Conservation (phyloP, 805 yeast genomes). For the Barnettozyma wickerhamii region DNA sequence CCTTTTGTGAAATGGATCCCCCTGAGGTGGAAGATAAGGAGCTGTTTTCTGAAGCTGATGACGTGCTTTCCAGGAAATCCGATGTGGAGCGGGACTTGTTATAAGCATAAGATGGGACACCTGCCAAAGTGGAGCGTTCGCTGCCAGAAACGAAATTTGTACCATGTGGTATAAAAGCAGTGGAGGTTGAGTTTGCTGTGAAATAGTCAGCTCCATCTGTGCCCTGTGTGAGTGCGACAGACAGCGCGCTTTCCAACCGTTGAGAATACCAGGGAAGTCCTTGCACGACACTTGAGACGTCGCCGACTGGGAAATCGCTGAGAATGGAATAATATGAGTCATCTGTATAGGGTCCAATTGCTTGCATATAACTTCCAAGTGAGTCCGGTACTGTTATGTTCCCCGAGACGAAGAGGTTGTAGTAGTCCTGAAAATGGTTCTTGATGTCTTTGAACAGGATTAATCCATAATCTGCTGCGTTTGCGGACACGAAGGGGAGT, state of each 20-base stretch:
- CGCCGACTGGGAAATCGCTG: slow-evolving; percentile 15
- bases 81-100: slow-evolving; percentile 4
- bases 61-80: too few relatives aligned
- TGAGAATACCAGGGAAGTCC: slow-evolving; percentile 27
- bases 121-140: background rate
- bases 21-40: too few relatives aligned
- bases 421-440: background rate
- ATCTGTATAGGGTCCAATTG: slow-evolving; percentile 17
- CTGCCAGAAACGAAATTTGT: background rate
- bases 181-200: background rate
- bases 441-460: slow-evolving; percentile 1
- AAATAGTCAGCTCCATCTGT: background rate
- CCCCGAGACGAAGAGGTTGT: background rate
- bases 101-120: slow-evolving; percentile 5
- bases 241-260: slow-evolving; percentile 14
- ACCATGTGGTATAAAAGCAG: background rate
- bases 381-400: background rate
- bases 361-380: background rate
- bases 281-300: slow-evolving; percentile 14
- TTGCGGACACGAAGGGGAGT: background rate
- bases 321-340: slow-evolving; percentile 25
- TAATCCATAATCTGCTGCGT: slow-evolving; percentile 1
- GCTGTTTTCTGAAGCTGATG: too few relatives aligned
- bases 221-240: background rate
- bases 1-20: too few relatives aligned